Evolutionary conservation across 2,329 filamentous ascomycete genomes (phyloP), one percentile per base, ranked within the genome.

Genomic region (Blumeria graminis): DNA sequence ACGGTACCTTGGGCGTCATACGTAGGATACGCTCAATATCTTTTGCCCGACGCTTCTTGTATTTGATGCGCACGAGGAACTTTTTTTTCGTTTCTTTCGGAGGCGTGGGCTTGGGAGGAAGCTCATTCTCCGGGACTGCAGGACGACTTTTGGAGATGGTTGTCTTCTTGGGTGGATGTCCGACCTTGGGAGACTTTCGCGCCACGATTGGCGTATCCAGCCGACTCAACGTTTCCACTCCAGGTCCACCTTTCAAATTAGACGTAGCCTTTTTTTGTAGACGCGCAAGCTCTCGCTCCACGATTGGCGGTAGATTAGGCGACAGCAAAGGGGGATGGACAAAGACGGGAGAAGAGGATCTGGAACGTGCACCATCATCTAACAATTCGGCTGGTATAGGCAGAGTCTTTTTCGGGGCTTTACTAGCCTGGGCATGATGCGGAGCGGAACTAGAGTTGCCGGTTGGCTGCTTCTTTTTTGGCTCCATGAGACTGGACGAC

Each of bases 151-250:
- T 61, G 1, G 61, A 60, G n/a, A 63, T 62, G 14, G 52, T 59
- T 18, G 34, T 55, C 51, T 60, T 62, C 58, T 65, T 66, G 1
- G 65, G 64, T 14, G 63, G 63, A 57, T 65, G 63, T 22, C 63
- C 65, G 58, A 65, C 57, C 45, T 65, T 66, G 22, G 64, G 58
- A 6, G 63, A 64, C 53, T 66, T 67, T 14, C 62, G 61, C n/a
- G 65, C 65, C 41, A 67, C 65, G 36, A 64, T 65, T 34, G 63
- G 64, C 11, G 65, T 59, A 58, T 65, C 62, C 7, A 64, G 63
- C 45, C 61, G 61, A 22, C 65, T 62, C 48, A 59, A 64, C 53
- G 63, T 62, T 54, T 67, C 65, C 57, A 66, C 62, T 14, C 65
- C 63, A 48, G 60, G 61, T 57, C 65, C 64, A 22, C 65, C 64